Conservation (phyloP, 192 early-diverging fungal genomes). For the Mortierella alpina region DNA sequence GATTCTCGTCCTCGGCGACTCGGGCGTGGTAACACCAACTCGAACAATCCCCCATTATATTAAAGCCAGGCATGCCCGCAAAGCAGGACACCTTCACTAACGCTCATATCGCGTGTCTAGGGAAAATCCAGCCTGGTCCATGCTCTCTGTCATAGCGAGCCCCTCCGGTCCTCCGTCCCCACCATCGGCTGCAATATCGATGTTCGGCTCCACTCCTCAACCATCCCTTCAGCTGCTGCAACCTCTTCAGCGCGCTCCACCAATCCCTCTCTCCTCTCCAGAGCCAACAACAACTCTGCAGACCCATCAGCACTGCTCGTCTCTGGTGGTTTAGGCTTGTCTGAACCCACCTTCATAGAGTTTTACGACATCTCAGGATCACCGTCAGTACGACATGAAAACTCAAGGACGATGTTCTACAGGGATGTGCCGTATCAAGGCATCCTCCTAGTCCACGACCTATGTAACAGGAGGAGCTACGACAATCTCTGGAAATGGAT, state of each 20-base stretch:
- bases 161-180: conserved; percentile 36
- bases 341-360: conserved; percentile 60
- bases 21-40: conserved; percentile 35
- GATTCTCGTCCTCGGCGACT: conserved; percentile 45
- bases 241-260: conserved; percentile 1
- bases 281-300: conserved; percentile 11
- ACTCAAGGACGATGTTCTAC: conserved; percentile 65
- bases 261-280: conserved; percentile 7
- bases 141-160: conserved; percentile 61
- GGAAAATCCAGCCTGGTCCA: conserved; percentile 68
- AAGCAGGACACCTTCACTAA: background rate
- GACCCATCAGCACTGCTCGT: conserved; percentile 26
- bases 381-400: conserved; percentile 51
- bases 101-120: conserved; percentile 4
- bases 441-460: conserved; percentile 65
- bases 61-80: background rate
- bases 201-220: conserved; percentile 55
- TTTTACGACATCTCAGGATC: conserved; percentile 66
- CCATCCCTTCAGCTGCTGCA: conserved; percentile 15
- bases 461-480: conserved; percentile 61
- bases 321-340: background rate
- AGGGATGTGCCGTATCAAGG: conserved; percentile 54
- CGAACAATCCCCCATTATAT: background rate
- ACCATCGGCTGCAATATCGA: conserved; percentile 66
- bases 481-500: conserved; percentile 69